Evolutionary conservation across 2,329 filamentous ascomycete genomes (phyloP).

Genomic region (Scopulariopsis brevicaulis): DNA sequence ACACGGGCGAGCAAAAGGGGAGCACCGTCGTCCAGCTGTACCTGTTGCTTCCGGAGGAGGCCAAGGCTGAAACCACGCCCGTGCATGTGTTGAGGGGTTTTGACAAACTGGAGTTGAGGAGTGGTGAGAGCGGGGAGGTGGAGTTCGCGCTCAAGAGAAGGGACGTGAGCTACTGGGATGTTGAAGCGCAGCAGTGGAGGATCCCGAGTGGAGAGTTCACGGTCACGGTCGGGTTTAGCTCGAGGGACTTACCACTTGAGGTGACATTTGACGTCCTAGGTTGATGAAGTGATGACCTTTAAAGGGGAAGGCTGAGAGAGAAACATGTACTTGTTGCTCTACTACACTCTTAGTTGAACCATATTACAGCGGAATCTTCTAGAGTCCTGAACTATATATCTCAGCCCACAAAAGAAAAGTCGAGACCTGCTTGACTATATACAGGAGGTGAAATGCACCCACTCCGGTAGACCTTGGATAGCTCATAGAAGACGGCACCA

Average conservation of each 20-base stretch:
- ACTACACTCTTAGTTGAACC: too few relatives aligned
- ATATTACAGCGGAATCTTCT: too few relatives aligned
- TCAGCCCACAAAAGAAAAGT: too few relatives aligned
- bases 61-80: conserved; percentile 31
- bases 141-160: conserved; percentile 42
- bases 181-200: conserved; percentile 42
- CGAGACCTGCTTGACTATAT: too few relatives aligned
- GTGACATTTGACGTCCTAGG: too few relatives aligned
- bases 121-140: conserved; percentile 40
- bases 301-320: too few relatives aligned
- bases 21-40: conserved; percentile 33
- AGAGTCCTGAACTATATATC: too few relatives aligned
- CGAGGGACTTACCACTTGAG: conserved; percentile 19
- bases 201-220: conserved; percentile 33
- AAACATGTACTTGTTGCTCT: too few relatives aligned
- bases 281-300: too few relatives aligned
- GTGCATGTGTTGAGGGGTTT: conserved; percentile 57
- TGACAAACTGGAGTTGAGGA: conserved; percentile 43
- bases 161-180: conserved; percentile 52
- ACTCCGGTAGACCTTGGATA: too few relatives aligned
- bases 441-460: too few relatives aligned
- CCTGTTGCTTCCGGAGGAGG: conserved; percentile 24
- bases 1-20: conserved; percentile 32
- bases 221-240: conserved; percentile 49
- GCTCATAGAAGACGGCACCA: too few relatives aligned